Percentiles rank a stretch among this genome's conserved stretches.
phyloP scores from a whole-genome alignment of 2,329 filamentous ascomycete genomes.

The Botryotinia narcissicola region DNA sequence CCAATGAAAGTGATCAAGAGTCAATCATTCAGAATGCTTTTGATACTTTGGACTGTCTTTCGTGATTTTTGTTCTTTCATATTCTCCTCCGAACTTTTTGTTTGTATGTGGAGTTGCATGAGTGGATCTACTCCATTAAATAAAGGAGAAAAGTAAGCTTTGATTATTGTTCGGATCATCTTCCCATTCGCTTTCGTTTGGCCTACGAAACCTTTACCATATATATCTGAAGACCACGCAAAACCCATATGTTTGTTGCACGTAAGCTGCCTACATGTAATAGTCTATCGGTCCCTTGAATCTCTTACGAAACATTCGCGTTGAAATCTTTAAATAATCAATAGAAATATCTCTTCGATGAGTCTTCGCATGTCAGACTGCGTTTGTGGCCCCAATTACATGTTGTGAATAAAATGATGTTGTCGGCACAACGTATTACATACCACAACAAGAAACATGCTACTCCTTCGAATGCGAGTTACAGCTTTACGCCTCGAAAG shows the following conservation, averaged over 20 bases:
- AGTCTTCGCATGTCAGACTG: neutral
- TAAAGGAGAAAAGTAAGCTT: neutral
- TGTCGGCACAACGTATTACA: neutral
- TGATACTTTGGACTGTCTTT: neutral
- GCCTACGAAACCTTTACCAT: neutral
- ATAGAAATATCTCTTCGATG: neutral
- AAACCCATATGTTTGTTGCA: neutral
- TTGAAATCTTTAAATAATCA: neutral
- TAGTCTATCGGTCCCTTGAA: neutral
- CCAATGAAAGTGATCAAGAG: no score
- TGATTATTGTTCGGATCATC: neutral
- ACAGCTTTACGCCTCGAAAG: neutral
- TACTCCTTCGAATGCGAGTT: neutral
- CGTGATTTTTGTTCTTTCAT: neutral
- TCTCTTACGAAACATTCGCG: neutral
- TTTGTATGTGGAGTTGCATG: neutral
- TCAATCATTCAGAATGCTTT: neutral
- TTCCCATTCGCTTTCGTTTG: neutral
- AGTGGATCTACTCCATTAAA: neutral
- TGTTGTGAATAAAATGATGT: neutral
- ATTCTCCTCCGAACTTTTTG: neutral
- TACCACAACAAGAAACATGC: neutral
- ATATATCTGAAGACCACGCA: neutral
- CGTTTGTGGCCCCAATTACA: neutral
- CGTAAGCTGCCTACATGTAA: neutral